Evolutionary conservation across 805 yeast species (phyloP), one percentile per base, ranked within the genome.

Genomic region (Debaryomyces hansenii): DNA sequence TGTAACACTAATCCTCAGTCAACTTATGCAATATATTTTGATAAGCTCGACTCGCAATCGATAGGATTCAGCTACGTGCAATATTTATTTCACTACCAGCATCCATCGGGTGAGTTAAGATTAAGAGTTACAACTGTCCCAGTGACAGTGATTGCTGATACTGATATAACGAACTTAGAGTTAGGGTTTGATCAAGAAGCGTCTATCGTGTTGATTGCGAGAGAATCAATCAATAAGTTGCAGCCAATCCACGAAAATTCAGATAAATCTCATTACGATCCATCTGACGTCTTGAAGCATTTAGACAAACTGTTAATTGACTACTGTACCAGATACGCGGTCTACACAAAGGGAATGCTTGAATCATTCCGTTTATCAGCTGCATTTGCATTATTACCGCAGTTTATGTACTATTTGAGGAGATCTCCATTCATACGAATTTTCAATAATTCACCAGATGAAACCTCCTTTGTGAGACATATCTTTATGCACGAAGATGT

Each of bases 361-460:
- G 66, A 64, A 8, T 74, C 84, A 8, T 78, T 84, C 55, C 60
- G 78, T 42, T 64, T 84, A 20, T 69, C 82, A 3, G 67, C 72
- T 10, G 67, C 69, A 31, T 75, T 79, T 55, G 74, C 80, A 24
- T 62, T 82, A 56, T 75, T 81, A 48, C 89, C 90, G 6, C 88
- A 83, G 58, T 84, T 83, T 62, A 69, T 84, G 65, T 84, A 79
- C 62, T 85, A 84, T 60, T 72, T 84, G 59, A 71, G 88, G 62
- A 74, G 90, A 55, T 82, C 87, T 0, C 83, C 77, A 43, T 82
- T 84, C 56, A 70, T 84, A 32, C 83, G 81, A 54, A 82, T 84
- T 15, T 84, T 84, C 66, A 82, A 82, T 57, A 80, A 79, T 54
- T 83, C 88, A 1, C 90, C 90, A 0, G 90, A 84, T 65, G 90